Percentiles rank a stretch among this genome's conserved stretches.
phyloP scores from a whole-genome alignment of 129 eudicot species.

The Chrysanthemum lavandulifolium region DNA sequence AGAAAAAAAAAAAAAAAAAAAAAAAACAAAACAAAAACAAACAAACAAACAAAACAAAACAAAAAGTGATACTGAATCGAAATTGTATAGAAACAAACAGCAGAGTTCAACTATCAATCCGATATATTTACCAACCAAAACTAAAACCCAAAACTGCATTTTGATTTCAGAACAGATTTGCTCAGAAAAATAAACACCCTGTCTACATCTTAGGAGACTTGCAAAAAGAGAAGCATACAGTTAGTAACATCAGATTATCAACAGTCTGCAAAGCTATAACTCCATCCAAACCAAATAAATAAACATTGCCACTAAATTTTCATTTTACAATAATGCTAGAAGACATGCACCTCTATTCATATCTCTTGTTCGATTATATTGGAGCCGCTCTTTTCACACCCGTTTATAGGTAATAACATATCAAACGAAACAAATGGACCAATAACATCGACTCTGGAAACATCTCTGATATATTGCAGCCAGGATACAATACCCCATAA shows the following conservation, averaged over 20 bases:
- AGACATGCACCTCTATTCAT: neutral
- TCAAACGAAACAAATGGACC: neutral
- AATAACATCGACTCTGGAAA: neutral
- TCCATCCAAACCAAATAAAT: neutral
- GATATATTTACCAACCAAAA: neutral
- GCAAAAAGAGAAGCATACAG: neutral
- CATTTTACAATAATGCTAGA: neutral
- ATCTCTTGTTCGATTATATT: neutral
- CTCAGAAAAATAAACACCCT: neutral
- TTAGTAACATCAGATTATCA: neutral
- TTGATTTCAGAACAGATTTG: neutral
- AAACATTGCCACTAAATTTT: neutral
- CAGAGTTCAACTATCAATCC: neutral
- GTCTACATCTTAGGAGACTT: neutral
- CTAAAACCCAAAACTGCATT: neutral
- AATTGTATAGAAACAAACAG: too few species aligned
- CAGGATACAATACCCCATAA: constrained; percentile 25
- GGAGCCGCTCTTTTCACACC: neutral
- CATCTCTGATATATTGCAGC: constrained; percentile 19
- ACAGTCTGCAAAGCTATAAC: neutral
- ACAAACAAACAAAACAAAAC: too few species aligned
- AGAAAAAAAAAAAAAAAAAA: too few species aligned
- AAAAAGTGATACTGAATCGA: too few species aligned
- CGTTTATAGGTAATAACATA: neutral
- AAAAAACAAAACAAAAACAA: too few species aligned